These are phyloP conservation scores for Sclerotinia subarctica DNA, from an alignment of 2,329 filamentous ascomycete species.

Conservation along the genomic window DNA sequence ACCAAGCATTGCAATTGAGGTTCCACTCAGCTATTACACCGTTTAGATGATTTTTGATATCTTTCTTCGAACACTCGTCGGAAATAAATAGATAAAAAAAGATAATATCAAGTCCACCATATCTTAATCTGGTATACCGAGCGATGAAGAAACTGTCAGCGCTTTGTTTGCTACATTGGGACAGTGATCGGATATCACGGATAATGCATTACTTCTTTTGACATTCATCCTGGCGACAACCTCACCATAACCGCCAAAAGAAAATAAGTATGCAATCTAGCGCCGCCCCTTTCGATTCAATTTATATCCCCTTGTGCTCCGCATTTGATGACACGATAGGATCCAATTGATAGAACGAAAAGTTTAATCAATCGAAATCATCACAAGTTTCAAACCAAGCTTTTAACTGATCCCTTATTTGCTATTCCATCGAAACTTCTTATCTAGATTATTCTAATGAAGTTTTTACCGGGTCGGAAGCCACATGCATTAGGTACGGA, in stretches of 20 bases:
- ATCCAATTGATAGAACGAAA: not conserved
- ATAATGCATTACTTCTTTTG: not conserved
- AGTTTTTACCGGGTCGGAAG: not conserved
- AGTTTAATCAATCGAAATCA: not conserved
- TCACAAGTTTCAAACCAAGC: not conserved
- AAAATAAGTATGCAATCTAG: not conserved
- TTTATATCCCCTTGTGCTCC: not conserved
- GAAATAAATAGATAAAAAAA: not conserved
- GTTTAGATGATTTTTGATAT: not conserved
- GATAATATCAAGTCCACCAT: not conserved
- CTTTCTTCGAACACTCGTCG: not conserved
- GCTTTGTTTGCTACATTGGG: not conserved
- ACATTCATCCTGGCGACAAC: not conserved
- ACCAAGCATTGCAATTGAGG: not conserved
- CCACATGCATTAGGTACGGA: not conserved
- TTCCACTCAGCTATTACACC: not conserved
- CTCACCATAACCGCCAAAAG: not conserved
- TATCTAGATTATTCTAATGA: not conserved
- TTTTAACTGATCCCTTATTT: not conserved
- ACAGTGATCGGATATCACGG: not conserved
- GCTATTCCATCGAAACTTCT: not conserved
- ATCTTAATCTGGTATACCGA: not conserved
- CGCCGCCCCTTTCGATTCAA: not conserved
- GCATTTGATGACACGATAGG: not conserved
- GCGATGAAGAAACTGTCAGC: not conserved